Percentiles rank a stretch among this genome's conserved stretches.
These are phyloP conservation scores for Megacollybia platyphylla DNA, from an alignment of 1,284 basidiomycete species.

Conservation along the genomic window DNA sequence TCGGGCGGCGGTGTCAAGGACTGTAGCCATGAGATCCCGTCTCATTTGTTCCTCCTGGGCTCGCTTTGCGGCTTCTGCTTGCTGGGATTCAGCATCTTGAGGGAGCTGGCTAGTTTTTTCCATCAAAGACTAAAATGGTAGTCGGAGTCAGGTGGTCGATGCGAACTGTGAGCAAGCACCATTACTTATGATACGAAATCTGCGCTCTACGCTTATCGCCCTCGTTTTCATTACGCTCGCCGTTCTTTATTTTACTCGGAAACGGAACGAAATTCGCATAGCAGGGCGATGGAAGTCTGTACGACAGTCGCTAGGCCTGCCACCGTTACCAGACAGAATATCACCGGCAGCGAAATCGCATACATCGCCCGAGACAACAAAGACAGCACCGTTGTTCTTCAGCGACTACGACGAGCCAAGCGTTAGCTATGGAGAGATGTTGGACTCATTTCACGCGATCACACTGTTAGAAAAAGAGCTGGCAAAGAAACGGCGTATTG, in stretches of 20 bases:
- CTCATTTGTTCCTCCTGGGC: conserved; percentile 66
- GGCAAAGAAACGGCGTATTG: not conserved
- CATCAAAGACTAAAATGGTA: too few species aligned
- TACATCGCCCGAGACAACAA: not conserved
- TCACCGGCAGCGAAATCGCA: not conserved
- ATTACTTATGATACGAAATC: too few species aligned
- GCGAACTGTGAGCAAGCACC: too few species aligned
- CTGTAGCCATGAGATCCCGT: conserved; percentile 74
- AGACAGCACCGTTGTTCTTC: conserved; percentile 4
- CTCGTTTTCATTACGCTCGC: too few species aligned
- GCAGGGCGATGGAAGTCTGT: conserved; percentile 8
- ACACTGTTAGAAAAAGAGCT: conserved; percentile 2
- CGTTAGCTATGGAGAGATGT: conserved; percentile 4
- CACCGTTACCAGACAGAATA: conserved; percentile 2
- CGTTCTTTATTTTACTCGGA: too few species aligned
- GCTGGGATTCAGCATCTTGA: conserved; percentile 11
- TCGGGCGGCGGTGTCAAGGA: conserved; percentile 78
- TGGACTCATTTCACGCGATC: conserved; percentile 2
- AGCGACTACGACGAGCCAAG: conserved; percentile 6
- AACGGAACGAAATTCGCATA: not conserved
- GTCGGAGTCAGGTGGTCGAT: too few species aligned
- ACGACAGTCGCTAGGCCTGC: conserved; percentile 4
- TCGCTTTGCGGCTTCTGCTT: conserved; percentile 41
- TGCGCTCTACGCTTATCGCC: too few species aligned
- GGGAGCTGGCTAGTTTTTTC: not conserved